phyloP scores from a whole-genome alignment of 2,329 filamentous ascomycete species.

The Stachybotrys echinatus region DNA sequence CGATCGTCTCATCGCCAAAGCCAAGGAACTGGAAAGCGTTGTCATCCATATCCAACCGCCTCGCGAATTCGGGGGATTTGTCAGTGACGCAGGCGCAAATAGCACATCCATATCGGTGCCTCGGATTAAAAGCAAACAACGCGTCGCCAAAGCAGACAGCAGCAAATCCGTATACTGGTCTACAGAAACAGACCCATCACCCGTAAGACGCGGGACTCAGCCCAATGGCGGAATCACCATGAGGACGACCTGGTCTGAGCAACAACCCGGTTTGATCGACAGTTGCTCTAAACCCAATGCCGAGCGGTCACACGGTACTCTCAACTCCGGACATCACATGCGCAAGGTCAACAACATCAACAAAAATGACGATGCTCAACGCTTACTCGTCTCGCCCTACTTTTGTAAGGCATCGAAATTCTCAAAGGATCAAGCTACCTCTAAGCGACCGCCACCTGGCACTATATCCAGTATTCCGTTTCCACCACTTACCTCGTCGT shows the following conservation, averaged over 20 bases:
- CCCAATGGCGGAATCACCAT: no score
- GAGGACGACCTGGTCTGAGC: no score
- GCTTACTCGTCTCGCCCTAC: slow-evolving; percentile 22
- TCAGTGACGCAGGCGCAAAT: no score
- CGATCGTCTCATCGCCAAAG: slow-evolving; percentile 26
- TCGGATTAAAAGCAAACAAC: no score
- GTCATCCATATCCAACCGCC: neutral
- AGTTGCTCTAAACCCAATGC: neutral
- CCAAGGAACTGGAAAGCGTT: slow-evolving; percentile 19
- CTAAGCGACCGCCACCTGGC: slow-evolving; percentile 32
- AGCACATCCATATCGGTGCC: no score
- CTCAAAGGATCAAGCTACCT: slow-evolving; percentile 8
- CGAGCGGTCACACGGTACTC: neutral
- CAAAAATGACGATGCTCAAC: neutral
- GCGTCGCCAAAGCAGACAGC: no score
- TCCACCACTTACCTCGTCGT: slow-evolving; percentile 55
- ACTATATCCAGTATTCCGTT: slow-evolving; percentile 56
- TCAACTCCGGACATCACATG: neutral
- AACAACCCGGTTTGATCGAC: no score
- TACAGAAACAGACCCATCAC: no score
- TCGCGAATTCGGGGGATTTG: no score
- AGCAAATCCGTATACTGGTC: no score
- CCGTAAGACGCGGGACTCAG: no score
- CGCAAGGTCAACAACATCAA: no score
- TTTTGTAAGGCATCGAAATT: slow-evolving; percentile 18